phyloP scores from a whole-genome alignment of 495 filamentous ascomycete genomes.

The Penicillium manginii region DNA sequence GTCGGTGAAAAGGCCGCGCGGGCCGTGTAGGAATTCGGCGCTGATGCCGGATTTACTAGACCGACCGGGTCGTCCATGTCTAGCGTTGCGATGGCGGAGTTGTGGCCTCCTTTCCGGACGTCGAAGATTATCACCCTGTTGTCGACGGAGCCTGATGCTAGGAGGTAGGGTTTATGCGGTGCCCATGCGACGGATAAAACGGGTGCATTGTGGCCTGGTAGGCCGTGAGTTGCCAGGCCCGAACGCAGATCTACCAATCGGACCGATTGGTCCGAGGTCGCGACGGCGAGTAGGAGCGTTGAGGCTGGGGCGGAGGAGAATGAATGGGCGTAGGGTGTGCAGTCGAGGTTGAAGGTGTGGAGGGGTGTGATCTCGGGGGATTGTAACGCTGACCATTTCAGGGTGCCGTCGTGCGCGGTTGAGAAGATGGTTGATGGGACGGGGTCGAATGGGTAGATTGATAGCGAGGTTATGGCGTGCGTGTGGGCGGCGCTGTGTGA shows the following conservation, averaged over 20 bases:
- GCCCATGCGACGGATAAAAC: conserved; percentile 80
- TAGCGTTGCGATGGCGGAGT: conserved; percentile 67
- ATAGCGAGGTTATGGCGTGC: conserved; percentile 81
- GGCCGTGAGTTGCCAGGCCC: conserved; percentile 73
- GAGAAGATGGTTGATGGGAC: conserved; percentile 77
- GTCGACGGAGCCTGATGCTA: conserved; percentile 78
- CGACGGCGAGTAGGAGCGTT: conserved; percentile 78
- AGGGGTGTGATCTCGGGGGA: conserved; percentile 47
- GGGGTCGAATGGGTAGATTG: conserved; percentile 82
- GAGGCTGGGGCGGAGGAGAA: conserved; percentile 71
- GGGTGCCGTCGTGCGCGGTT: conserved; percentile 79
- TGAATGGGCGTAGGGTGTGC: conserved; percentile 75
- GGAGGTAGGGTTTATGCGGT: conserved; percentile 72
- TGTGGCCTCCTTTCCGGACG: conserved; percentile 67
- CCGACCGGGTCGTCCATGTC: conserved; percentile 83
- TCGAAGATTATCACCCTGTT: conserved; percentile 85
- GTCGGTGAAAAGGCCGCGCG: conserved; percentile 52
- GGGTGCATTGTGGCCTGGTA: conserved; percentile 73
- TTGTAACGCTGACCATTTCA: conserved; percentile 77
- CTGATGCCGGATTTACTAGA: conserved; percentile 33
- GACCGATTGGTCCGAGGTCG: conserved; percentile 77
- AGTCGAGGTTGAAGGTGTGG: conserved; percentile 71
- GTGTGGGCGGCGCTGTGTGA: conserved; percentile 60
- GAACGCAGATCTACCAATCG: conserved; percentile 82
- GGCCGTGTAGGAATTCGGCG: conserved; percentile 32